phyloP scores from a whole-genome alignment of 345 rosid species.

The Sisymbrium irio region DNA sequence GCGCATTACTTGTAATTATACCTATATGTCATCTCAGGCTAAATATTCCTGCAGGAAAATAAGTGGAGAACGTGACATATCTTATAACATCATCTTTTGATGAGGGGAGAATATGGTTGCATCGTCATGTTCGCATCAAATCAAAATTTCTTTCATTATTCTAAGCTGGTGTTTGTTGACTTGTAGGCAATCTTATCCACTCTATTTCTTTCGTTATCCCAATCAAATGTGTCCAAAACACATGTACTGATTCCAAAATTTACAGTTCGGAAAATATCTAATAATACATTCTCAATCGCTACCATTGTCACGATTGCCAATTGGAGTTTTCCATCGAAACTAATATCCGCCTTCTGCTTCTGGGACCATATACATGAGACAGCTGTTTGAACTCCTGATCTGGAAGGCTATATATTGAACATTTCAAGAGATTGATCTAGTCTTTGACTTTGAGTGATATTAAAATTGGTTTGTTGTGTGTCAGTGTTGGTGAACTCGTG shows the following conservation, averaged over 20 bases:
- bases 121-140: slow-evolving; percentile 29
- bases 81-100: neutral
- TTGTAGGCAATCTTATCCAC: slow-evolving; percentile 31
- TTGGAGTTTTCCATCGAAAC: neutral
- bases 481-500: neutral
- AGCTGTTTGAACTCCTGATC: neutral
- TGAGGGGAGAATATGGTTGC: slow-evolving; percentile 16
- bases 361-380: neutral
- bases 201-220: neutral
- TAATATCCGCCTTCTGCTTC: neutral
- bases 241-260: neutral
- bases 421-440: neutral
- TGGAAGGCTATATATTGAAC: neutral
- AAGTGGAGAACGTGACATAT: slow-evolving; percentile 26
- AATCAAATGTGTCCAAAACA: slow-evolving; percentile 2
- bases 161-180: slow-evolving; percentile 26
- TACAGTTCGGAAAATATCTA: neutral
- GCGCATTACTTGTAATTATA: neutral
- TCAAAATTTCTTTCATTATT: neutral
- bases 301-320: neutral
- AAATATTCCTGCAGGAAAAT: neutral
- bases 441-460: neutral
- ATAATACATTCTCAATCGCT: neutral
- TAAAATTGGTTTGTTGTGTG: neutral
- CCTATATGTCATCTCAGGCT: neutral